These are phyloP conservation scores for Oryza coarctata DNA, from an alignment of 176 grass and related monocot genomes.

Conservation along the genomic window DNA sequence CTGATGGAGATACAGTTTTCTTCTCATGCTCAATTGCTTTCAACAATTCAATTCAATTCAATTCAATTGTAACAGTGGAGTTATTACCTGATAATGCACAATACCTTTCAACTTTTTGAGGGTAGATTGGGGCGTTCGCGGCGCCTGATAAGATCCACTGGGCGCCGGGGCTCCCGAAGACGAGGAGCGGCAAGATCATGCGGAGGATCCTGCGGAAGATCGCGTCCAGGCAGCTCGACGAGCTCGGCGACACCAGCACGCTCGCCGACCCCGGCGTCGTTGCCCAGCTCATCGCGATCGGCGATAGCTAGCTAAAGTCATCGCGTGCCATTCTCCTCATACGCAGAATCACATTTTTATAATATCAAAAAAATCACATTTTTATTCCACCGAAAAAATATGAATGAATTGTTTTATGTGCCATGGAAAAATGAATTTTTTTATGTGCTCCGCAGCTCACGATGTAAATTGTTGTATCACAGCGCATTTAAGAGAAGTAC, in stretches of 20 bases:
- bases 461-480: background rate
- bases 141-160: conserved; percentile 98
- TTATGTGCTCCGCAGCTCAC: background rate
- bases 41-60: too few relatives aligned
- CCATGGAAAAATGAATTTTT: background rate
- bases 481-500: background rate
- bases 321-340: background rate
- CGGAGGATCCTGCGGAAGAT: conserved; percentile 92
- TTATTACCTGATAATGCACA: too few relatives aligned
- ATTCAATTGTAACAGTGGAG: too few relatives aligned
- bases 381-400: background rate
- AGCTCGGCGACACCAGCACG: conserved; percentile 98
- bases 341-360: background rate
- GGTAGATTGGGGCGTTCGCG: conserved; percentile 94
- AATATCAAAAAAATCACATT: background rate
- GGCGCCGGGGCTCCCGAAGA: conserved; percentile 96
- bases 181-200: conserved; percentile 98
- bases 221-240: conserved; percentile 78
- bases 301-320: conserved; percentile 42
- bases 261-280: conserved; percentile 87
- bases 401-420: background rate
- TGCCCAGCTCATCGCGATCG: conserved; percentile 75
- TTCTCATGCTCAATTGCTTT: background rate
- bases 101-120: too few relatives aligned
- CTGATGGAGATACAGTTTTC: background rate